Evolutionary conservation across 305 asterid species (phyloP).

Genomic region (Fraxinus baroniana): DNA sequence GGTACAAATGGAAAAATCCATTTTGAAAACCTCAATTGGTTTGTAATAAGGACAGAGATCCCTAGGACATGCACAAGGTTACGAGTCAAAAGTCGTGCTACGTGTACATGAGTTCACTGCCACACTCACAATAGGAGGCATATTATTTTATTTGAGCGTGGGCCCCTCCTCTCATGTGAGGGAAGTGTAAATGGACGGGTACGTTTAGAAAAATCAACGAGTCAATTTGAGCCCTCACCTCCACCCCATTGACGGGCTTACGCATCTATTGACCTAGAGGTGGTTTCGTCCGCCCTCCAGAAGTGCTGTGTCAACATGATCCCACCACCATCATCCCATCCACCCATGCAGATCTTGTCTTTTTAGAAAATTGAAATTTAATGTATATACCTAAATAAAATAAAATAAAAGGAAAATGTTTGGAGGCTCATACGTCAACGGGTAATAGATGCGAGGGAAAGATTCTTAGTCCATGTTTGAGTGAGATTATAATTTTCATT

Average conservation of each 20-base stretch:
- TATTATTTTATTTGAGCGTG: no score
- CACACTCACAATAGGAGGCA: no score
- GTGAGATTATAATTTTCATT: no score
- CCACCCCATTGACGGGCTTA: constrained; percentile 34
- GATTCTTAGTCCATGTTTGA: no score
- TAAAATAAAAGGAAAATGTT: background rate
- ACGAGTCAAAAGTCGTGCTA: background rate
- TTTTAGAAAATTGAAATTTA: background rate
- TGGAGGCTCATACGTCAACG: background rate
- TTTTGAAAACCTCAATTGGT: background rate
- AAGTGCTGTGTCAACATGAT: constrained; percentile 10
- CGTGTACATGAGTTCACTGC: no score
- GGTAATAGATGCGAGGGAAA: background rate
- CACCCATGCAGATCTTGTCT: background rate
- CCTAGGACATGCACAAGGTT: background rate
- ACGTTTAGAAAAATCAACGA: background rate
- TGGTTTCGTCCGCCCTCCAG: constrained; percentile 29
- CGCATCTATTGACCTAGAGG: constrained; percentile 57
- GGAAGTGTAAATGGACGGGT: no score
- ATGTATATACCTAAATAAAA: background rate
- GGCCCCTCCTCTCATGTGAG: no score
- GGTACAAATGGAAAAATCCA: no score
- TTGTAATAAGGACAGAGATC: background rate
- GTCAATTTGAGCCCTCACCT: background rate
- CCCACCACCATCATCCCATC: constrained; percentile 21